These are phyloP conservation scores for Mollisiaceae sp. DNA, from an alignment of 2,329 filamentous ascomycete species.

Conservation along the genomic window DNA sequence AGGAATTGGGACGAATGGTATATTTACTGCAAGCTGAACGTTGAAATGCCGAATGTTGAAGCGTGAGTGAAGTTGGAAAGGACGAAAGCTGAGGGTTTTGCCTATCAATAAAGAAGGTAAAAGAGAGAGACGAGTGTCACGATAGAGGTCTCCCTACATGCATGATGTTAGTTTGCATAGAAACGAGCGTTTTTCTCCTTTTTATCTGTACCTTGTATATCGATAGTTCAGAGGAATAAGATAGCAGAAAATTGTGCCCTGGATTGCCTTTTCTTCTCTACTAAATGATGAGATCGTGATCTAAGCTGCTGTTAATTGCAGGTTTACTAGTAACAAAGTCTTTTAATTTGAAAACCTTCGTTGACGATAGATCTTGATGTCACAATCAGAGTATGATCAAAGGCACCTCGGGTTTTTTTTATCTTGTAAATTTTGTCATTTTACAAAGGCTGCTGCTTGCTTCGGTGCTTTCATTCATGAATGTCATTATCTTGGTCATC, in stretches of 20 bases:
- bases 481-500: not conserved
- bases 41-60: not conserved
- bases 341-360: not conserved
- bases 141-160: not conserved
- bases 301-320: not conserved
- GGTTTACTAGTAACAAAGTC: not conserved
- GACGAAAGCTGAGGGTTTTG: too few species aligned
- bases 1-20: not conserved
- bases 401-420: not conserved
- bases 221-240: not conserved
- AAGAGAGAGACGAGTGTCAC: not conserved
- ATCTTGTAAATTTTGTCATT: not conserved
- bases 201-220: constrained; percentile 6
- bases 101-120: not conserved
- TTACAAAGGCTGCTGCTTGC: constrained; percentile 1
- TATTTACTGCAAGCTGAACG: not conserved
- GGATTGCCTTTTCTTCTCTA: not conserved
- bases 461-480: not conserved
- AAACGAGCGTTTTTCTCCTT: not conserved
- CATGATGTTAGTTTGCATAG: not conserved
- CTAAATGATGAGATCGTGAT: not conserved
- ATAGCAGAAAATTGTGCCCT: not conserved
- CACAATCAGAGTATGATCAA: not conserved
- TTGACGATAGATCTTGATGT: not conserved
- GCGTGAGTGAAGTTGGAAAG: too few species aligned